Base-by-base conservation (phyloP, 441 rosid species). In the Capsella rubella region DNA sequence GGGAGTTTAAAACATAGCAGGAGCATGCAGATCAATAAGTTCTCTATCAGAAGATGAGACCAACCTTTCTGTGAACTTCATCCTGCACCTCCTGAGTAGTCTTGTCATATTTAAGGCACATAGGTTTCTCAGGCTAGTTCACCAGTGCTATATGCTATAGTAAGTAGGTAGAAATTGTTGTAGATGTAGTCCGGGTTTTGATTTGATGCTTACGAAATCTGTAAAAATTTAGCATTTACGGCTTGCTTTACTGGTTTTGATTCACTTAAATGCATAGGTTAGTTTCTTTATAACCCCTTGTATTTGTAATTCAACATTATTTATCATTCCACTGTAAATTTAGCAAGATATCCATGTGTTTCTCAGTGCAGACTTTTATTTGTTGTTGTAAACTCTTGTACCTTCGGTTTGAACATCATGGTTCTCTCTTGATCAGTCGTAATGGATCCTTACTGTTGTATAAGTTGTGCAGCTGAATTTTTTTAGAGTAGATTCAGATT, bases 1-100 rank as follows among this genome's bases (percentile, higher is more conserved):
- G 0, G 85, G 81, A 73, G 73, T 75, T 57, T 87, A 72, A 78
- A 60, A 73, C 64, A 69, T 37, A 4, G 64, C 60, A 67, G 73
- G 31, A 61, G 62, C 54, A 25, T 54, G 64, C 59, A 52, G 62
- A 43, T 27, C 67, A 21, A 31, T 56, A 8, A 76, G 54, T 49
- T 54, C 21, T 43, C 25, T 34, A 51, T 57, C 68, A 40, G 50
- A 69, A 31, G 75, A 63, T n/a, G 40, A 64, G 71, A 63, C 69
- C 27, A 61, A 45, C 50, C 42, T 45, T 69, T 62, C 63, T 67
- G 60, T 25, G 11, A 75, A 53, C 57, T 75, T 60, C 28, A 60
- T 43, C 37, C 34, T 60, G 68, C 63, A 35, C 34, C 50, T 28
- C 69, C 68, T 0, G 43, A 61, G 69, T 45, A 53, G 46, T 52